These are phyloP conservation scores for Cutaneotrichosporon cavernicola DNA, from an alignment of 1,284 basidiomycete species.

Conservation along the genomic window DNA sequence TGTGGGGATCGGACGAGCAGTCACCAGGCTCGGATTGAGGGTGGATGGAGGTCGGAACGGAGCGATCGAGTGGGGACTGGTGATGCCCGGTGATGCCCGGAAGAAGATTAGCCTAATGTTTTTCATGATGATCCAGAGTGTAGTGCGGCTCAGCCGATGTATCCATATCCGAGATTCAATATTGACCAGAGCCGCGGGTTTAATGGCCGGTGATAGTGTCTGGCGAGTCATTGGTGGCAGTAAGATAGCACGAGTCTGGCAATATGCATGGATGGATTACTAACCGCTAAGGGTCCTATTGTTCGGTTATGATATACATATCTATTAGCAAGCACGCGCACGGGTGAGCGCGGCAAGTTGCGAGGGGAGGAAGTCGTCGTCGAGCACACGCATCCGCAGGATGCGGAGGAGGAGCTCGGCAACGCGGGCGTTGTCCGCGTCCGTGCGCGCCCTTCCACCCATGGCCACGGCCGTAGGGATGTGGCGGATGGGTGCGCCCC, in stretches of 20 bases:
- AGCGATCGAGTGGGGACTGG: neutral
- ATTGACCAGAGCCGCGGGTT: too few relatives aligned
- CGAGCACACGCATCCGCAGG: constrained; percentile 44
- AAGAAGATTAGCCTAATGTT: neutral
- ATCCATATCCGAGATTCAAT: too few relatives aligned
- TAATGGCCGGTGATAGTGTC: too few relatives aligned
- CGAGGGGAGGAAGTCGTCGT: constrained; percentile 34
- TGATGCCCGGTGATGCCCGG: neutral
- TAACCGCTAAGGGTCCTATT: neutral
- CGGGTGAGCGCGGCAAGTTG: constrained; percentile 13
- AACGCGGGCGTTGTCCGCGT: constrained; percentile 42
- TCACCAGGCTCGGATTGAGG: too few relatives aligned
- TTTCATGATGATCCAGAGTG: neutral
- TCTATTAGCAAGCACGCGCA: neutral
- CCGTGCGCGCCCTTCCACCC: constrained; percentile 20
- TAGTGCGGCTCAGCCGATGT: neutral
- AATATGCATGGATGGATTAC: neutral
- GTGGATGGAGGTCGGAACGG: neutral
- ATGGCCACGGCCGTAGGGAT: neutral
- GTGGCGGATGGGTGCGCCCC: neutral
- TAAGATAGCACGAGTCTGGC: neutral
- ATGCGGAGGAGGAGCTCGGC: constrained; percentile 51
- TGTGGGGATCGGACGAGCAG: neutral
- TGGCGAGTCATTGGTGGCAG: neutral
- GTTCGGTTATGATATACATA: neutral